These are phyloP conservation scores for Thermoascus crustaceus DNA, from an alignment of 2,329 filamentous ascomycete genomes.

Conservation along the genomic window DNA sequence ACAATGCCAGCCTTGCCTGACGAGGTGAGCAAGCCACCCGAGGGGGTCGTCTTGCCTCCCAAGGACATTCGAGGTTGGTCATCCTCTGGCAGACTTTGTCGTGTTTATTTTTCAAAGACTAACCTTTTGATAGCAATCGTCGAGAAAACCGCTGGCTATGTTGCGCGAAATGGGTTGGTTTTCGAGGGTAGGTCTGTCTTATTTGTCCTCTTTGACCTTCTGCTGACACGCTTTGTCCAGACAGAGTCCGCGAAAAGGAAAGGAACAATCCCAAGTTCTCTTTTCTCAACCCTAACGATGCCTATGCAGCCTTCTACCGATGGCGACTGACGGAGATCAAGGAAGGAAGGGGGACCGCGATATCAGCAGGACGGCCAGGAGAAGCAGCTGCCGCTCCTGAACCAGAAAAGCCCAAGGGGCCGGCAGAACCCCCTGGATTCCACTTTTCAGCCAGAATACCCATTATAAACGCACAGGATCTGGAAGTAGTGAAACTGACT, in stretches of 20 bases:
- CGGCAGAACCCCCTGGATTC: constrained; percentile 76
- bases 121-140: constrained; percentile 50
- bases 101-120: constrained; percentile 12
- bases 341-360: constrained; percentile 69
- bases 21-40: constrained; percentile 66
- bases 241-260: constrained; percentile 78
- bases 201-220: not conserved
- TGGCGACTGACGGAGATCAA: constrained; percentile 86
- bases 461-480: constrained; percentile 89
- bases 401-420: constrained; percentile 66
- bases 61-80: constrained; percentile 63
- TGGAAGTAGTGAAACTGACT: constrained; percentile 65
- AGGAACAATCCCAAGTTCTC: constrained; percentile 80
- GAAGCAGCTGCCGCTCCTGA: constrained; percentile 49
- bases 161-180: constrained; percentile 56
- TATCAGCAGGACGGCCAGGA: constrained; percentile 65
- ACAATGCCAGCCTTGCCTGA: constrained; percentile 35
- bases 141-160: constrained; percentile 91
- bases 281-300: constrained; percentile 71
- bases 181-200: constrained; percentile 52
- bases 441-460: constrained; percentile 95
- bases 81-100: not conserved
- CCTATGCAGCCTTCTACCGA: constrained; percentile 80
- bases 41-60: constrained; percentile 77
- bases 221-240: constrained; percentile 24